phyloP scores from a whole-genome alignment of 768 basidiomycete species.

The Leccinellum rugosiceps region DNA sequence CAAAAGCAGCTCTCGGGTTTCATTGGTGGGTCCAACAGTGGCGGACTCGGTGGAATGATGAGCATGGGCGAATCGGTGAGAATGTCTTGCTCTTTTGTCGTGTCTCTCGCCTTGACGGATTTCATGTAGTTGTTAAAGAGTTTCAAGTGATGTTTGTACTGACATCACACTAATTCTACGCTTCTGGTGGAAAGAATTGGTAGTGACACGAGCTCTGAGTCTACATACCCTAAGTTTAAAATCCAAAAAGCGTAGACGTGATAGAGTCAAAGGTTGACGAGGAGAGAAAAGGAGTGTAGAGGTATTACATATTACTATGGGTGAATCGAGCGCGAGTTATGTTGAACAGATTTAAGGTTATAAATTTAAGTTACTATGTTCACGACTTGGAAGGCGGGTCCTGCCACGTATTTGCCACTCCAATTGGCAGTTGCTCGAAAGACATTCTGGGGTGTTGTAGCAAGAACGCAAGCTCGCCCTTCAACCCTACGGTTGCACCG shows the following conservation, averaged over 20 bases:
- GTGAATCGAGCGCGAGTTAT: too few species aligned
- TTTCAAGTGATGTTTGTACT: conserved; percentile 9
- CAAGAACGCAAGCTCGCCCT: not conserved
- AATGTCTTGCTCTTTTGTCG: not conserved
- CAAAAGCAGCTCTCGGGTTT: conserved; percentile 48
- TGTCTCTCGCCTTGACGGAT: not conserved
- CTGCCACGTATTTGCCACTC: too few species aligned
- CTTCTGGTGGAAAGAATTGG: not conserved
- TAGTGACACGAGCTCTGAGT: not conserved
- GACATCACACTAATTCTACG: not conserved
- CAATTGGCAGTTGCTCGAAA: too few species aligned
- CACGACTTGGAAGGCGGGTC: too few species aligned
- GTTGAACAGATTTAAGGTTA: too few species aligned
- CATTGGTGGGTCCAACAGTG: conserved; percentile 63
- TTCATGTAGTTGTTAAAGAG: conserved; percentile 14
- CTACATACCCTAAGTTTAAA: too few species aligned
- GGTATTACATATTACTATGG: too few species aligned
- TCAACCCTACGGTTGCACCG: not conserved
- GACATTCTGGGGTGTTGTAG: too few species aligned
- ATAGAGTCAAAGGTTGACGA: too few species aligned
- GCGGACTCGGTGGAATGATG: conserved; percentile 58
- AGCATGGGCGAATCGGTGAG: conserved; percentile 49
- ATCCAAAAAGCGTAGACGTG: too few species aligned
- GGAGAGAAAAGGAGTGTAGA: too few species aligned
- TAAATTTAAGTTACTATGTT: too few species aligned